Base-by-base conservation (phyloP, 345 rosid species). In the Arabidopsis arenosa region DNA sequence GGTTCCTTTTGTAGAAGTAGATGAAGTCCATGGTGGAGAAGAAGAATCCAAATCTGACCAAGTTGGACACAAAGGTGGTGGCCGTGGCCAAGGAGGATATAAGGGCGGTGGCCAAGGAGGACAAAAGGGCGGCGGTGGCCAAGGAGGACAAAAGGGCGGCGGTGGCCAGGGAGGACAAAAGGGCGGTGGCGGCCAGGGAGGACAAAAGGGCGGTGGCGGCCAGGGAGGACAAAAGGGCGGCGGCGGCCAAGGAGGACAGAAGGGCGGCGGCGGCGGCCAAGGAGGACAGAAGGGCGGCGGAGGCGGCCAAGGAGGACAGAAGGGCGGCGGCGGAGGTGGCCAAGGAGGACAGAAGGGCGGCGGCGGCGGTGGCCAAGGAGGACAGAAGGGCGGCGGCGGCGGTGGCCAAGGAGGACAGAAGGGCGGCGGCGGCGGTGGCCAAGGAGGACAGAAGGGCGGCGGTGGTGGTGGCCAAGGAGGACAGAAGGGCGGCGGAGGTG, bases 21-120 rank as follows among this genome's bases (percentile, higher is more conserved):
- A 39, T 69, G 59, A 39, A 7, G 6, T 30, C 45, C 40, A 13
- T 53, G 66, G 45, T 32, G 73, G 30, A 58, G 15, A 54, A n/a
- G 61, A 70, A 44, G 80, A 70, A 45, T 70, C 75, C 35, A 77
- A 77, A 48, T 56, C 70, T 70, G 49, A 30, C 48, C 78, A 53
- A 28, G 63, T 3, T 28, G 32, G 32, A 23, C 2, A 4, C 65
- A 60, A 6, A 37, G 63, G 73, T 1, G 52, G 63, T 8, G 74
- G 68, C 2, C 21, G 56, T 0, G 74, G 64, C 8, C 55, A 28
- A 28, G 32, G 32, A 28, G 32, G 32, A 28, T 5, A 28, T 0
- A 28, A 44, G 17, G 74, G 58, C 0, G 43, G 63, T 7, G 73
- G 70, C 6, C 65, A 23, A 23, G 26, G 26, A 23, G 26, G 26